phyloP scores from a whole-genome alignment of 148 eudicot species.

The Cornus florida region DNA sequence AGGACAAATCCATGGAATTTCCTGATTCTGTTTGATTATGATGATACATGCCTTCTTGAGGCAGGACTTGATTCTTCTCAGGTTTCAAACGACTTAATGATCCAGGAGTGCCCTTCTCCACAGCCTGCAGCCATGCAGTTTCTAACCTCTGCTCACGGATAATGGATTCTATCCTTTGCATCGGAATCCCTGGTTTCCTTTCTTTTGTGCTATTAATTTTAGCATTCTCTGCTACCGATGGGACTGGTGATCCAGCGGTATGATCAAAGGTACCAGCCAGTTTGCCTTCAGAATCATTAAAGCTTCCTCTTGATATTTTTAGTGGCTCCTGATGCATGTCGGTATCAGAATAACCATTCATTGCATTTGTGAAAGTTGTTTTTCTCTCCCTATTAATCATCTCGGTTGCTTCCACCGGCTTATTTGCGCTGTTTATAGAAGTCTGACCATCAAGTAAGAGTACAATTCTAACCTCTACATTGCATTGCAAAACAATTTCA shows the following conservation, averaged over 20 bases:
- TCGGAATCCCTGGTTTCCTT: conserved; percentile 53
- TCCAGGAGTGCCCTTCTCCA: conserved; percentile 86
- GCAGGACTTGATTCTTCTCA: conserved; percentile 77
- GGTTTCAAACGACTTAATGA: conserved; percentile 59
- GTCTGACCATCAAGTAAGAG: conserved; percentile 49
- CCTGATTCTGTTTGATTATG: conserved; percentile 37
- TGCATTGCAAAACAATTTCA: conserved; percentile 65
- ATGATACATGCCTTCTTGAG: conserved; percentile 56
- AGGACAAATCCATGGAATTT: conserved; percentile 40
- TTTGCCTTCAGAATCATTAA: conserved; percentile 30
- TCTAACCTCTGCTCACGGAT: conserved; percentile 91
- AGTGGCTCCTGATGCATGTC: conserved; percentile 27
- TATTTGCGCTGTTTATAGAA: conserved; percentile 17
- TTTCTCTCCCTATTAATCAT: conserved; percentile 25
- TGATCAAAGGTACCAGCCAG: conserved; percentile 33
- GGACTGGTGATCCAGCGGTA: conserved; percentile 32
- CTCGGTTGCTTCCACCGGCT: conserved; percentile 23
- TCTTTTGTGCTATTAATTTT: conserved; percentile 20
- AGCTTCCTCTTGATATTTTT: conserved; percentile 27
- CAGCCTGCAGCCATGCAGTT: conserved; percentile 95
- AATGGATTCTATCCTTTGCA: conserved; percentile 86
- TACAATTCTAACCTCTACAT: conserved; percentile 74
- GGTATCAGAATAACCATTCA: conserved; percentile 19
- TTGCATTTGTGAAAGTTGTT: conserved; percentile 16
- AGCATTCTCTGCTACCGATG: conserved; percentile 26